Evolutionary conservation across 2,329 filamentous ascomycete species (phyloP), one percentile per base, ranked within the genome.

Genomic region (Zymoseptoria brevis): DNA sequence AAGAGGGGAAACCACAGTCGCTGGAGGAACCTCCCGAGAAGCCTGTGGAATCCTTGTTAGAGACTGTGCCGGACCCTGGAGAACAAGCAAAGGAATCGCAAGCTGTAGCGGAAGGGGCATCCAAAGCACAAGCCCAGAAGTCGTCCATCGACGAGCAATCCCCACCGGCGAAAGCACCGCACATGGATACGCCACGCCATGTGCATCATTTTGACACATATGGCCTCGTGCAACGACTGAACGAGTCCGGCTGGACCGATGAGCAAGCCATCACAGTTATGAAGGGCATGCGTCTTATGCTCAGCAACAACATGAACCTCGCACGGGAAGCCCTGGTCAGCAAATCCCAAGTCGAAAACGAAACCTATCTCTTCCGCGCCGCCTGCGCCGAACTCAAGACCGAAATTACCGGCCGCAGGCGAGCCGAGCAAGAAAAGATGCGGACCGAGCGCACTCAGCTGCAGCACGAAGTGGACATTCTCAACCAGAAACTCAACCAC

Each of bases 151-250:
- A 72, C 48, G 69, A 77, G 24, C 74, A 76, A 53, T 81, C 81
- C 65, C 81, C 83, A 21, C 87, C 87, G 4, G 55, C 67, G 8
- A 69, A 68, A 60, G 66, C 69, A 1, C 70, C 70, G 11, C 86
- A 91, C 71, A 82, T 88, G 71, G 80, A 84, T 53, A 83, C 89
- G 0, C 84, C 89, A 7, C 88, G 87, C 1, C 95, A 96, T 71
- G 86, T 96, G 35, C 94, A 99, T 76, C 91, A 97, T 76, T 99
- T 99, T 75, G 93, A 99, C 75, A 96, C 87, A 22, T 99, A 94
- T 75, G 87, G 85, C 13, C 82, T 97, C 4, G 94, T 97, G 16
- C 87, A 88, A 69, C 85, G 90, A 67, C 84, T 99, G 16, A 81
- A 86, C 19, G 77, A 76, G 0, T 85, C 86, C 11, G 88, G 87